These are phyloP conservation scores for Malus hybrid DNA, from an alignment of 331 rosid species.

Conservation along the genomic window DNA sequence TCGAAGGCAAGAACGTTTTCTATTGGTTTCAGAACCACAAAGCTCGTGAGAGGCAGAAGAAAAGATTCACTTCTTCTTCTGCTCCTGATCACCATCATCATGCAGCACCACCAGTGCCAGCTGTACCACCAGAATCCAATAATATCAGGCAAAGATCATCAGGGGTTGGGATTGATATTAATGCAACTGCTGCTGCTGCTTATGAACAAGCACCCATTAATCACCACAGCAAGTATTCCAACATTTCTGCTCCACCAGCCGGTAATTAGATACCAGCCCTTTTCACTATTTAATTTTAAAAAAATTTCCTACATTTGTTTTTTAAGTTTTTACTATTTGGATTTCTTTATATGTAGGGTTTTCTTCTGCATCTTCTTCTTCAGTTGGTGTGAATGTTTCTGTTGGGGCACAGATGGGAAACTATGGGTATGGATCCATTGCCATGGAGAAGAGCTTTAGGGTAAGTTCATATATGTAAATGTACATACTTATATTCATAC, in stretches of 20 bases:
- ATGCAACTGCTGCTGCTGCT: neutral
- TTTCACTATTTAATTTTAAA: neutral
- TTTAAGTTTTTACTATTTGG: neutral
- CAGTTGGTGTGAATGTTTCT: conserved; percentile 43
- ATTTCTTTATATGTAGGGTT: conserved; percentile 26
- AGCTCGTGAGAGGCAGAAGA: conserved; percentile 96
- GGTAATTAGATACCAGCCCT: neutral
- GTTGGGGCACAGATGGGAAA: conserved; percentile 54
- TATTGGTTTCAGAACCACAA: conserved; percentile 99
- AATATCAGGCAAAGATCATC: neutral
- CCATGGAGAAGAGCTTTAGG: conserved; percentile 81
- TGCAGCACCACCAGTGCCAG: neutral
- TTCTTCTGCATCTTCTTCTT: conserved; percentile 44
- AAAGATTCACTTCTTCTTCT: conserved; percentile 44
- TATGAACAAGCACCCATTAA: neutral
- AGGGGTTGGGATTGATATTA: neutral
- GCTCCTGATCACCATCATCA: conserved; percentile 23
- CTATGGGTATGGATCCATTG: conserved; percentile 64
- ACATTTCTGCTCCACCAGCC: neutral
- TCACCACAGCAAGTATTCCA: conserved; percentile 15
- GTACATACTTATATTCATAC: neutral
- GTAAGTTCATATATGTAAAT: conserved; percentile 32
- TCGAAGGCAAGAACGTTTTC: conserved; percentile 93
- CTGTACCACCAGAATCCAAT: neutral
- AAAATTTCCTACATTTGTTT: neutral